Evolutionary conservation across 768 basidiomycete species (phyloP), one percentile per base, ranked within the genome.

Genomic region (Amanita fuliginea): DNA sequence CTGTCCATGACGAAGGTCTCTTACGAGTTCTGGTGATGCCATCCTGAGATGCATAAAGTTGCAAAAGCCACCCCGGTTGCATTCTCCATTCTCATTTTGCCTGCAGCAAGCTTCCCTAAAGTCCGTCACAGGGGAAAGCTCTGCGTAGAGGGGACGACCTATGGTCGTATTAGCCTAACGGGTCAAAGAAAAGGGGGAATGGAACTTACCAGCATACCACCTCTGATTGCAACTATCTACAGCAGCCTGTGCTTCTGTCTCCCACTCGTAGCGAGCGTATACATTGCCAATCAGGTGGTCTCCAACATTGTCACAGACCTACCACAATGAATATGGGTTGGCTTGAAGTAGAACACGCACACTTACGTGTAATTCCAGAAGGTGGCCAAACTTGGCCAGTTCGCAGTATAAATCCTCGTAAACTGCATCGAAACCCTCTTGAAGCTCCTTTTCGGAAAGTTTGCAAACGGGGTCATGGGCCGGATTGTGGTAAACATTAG

Each of bases 291-390:
- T 90, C 21, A 98, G 73, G 62, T 99, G 95, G 62, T 98, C 96
- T n/a, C 96, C 96, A 30, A 99, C 94, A 61, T 99, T 99, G 69
- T 99, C 95, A 61, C 95, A 99, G 10, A 99, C 86, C 86, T 88
- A 37, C 24, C 22, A 35, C 10, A 47, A 50, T 37, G 47, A 32
- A 48, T 43, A 48, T 53, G n/a, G 51, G 41, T 22, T 46, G 19
- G 44, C 21, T 40, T 26, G 26, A 14, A 33, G 33, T 43, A 36
- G 47, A 39, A 56, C 47, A 35, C 28, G n/a, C n/a, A 32, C 46
- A 72, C 83, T 62, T 60, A 87, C 94, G 67, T 99, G 96, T 52
- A 99, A 74, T 68, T 99, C 96, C 43, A 96, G 68, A 51, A 99
- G 74, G 67, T 98, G 87, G 3, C 96, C 96, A 62, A 91, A 97